Percentiles rank a stretch among this genome's conserved stretches.
phyloP scores from a whole-genome alignment of 345 rosid species.

The Psidium guajava region DNA sequence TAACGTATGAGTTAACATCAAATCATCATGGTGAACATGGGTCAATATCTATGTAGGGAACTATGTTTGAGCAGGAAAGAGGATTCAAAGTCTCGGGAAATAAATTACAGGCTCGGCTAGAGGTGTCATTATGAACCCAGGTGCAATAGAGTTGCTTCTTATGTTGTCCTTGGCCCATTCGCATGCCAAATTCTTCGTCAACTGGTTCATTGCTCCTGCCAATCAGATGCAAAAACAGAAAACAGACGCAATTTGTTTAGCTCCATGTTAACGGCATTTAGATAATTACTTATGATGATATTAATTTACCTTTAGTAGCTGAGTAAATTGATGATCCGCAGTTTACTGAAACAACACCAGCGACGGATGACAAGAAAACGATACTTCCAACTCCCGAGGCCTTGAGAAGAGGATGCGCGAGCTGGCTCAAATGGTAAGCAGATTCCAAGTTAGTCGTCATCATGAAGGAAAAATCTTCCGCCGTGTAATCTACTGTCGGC shows the following conservation, averaged over 20 bases:
- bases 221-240: neutral
- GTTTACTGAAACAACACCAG: no score
- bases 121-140: conserved; percentile 13
- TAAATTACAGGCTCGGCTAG: neutral
- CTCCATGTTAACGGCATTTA: neutral
- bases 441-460: no score
- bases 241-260: neutral
- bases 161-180: conserved; percentile 45
- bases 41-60: neutral
- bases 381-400: no score
- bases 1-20: neutral
- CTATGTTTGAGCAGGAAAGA: neutral
- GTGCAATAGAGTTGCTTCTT: conserved; percentile 30
- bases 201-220: conserved; percentile 31
- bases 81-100: neutral
- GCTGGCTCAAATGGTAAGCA: no score
- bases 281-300: neutral
- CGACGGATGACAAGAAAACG: no score
- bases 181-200: conserved; percentile 34
- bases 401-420: no score
- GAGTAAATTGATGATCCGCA: conserved; percentile 16
- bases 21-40: neutral
- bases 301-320: conserved; percentile 20
- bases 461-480: no score
- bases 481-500: no score